Evolutionary conservation across 371 early-diverging fungal genomes (phyloP).

Genomic region (Saksenaea vasiformis): DNA sequence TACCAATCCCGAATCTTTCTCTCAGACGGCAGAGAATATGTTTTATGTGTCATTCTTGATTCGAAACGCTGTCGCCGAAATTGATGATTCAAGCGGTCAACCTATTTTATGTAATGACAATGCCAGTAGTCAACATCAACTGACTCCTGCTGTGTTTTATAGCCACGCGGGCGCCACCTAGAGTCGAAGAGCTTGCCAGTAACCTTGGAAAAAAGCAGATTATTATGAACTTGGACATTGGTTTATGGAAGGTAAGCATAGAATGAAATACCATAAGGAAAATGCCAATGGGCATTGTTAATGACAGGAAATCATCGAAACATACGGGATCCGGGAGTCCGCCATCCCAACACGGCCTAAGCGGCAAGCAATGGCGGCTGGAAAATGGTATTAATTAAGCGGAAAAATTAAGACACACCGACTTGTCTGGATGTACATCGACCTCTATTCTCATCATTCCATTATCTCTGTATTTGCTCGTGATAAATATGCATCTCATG

Average conservation of each 20-base stretch:
- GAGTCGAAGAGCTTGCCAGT: conserved; percentile 60
- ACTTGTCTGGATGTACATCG: background rate
- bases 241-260: conserved; percentile 64
- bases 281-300: background rate
- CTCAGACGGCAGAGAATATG: conserved; percentile 93
- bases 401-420: background rate
- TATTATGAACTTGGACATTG: conserved; percentile 78
- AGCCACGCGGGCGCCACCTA: conserved; percentile 61
- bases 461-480: too few relatives aligned
- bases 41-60: conserved; percentile 93
- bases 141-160: conserved; percentile 23
- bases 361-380: conserved; percentile 26
- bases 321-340: conserved; percentile 60
- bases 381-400: conserved; percentile 45
- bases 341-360: conserved; percentile 64
- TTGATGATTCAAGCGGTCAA: conserved; percentile 73
- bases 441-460: background rate
- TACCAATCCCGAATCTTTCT: conserved; percentile 88
- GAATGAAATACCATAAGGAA: background rate
- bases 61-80: conserved; percentile 77
- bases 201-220: conserved; percentile 78
- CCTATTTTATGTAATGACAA: conserved; percentile 55
- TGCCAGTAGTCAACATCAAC: background rate
- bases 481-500: too few relatives aligned
- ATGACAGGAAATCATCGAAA: conserved; percentile 61